These are phyloP conservation scores for Vicia villosa DNA, from an alignment of 306 rosid species.

Conservation along the genomic window DNA sequence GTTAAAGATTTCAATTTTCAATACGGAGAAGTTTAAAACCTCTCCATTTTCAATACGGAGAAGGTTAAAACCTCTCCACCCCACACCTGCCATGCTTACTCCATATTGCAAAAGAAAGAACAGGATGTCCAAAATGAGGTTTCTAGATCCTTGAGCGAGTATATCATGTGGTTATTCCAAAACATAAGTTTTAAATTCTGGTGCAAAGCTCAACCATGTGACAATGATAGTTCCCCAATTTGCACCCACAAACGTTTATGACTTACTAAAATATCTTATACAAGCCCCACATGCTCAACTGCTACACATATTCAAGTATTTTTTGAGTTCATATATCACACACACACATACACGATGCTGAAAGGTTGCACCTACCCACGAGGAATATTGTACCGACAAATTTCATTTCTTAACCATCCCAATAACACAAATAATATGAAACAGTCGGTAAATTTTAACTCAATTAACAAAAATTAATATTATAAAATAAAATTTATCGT, in stretches of 20 bases:
- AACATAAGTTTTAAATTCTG: constrained; percentile 18
- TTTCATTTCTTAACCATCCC: constrained; percentile 13
- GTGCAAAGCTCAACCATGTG: constrained; percentile 48
- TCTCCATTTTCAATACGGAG: too few species aligned
- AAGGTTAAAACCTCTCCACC: too few species aligned
- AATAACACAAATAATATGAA: background rate
- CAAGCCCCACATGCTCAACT: constrained; percentile 51
- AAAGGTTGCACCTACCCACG: constrained; percentile 10
- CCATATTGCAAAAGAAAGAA: too few species aligned
- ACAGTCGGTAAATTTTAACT: too few species aligned
- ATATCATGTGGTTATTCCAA: background rate
- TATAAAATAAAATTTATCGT: too few species aligned
- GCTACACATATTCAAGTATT: constrained; percentile 8
- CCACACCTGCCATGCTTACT: too few species aligned
- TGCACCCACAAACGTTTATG: constrained; percentile 36
- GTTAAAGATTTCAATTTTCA: too few species aligned
- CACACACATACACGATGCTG: constrained; percentile 18
- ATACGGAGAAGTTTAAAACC: too few species aligned
- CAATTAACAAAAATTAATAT: too few species aligned
- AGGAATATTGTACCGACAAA: constrained; percentile 30
- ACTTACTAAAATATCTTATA: constrained; percentile 36
- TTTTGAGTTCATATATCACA: constrained; percentile 16
- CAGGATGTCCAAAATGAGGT: too few species aligned
- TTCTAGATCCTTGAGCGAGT: too few species aligned
- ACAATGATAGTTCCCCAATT: constrained; percentile 40